A percentile compares a stretch with the other conserved stretches of the same genome.
These are phyloP conservation scores for Graphilbum fragrans DNA, from an alignment of 2,329 filamentous ascomycete species.

Conservation along the genomic window DNA sequence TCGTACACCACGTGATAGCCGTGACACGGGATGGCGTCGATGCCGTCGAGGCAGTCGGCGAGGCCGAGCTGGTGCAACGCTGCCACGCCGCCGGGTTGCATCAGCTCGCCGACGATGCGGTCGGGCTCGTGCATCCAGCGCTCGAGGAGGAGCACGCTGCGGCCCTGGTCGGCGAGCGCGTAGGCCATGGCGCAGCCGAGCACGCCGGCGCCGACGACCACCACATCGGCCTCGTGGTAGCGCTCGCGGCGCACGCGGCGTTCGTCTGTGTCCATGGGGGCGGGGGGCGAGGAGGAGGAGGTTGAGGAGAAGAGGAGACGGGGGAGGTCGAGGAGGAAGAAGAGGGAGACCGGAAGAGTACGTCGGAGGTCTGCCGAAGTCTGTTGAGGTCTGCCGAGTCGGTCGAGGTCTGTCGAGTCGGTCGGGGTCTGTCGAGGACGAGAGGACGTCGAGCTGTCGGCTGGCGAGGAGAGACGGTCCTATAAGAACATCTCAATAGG, in stretches of 20 bases:
- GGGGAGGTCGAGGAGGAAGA: too few relatives aligned
- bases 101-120: slow-evolving; percentile 86
- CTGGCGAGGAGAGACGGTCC: too few relatives aligned
- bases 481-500: too few relatives aligned
- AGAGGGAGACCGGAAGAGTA: too few relatives aligned
- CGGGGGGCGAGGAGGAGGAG: background rate
- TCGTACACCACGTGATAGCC: slow-evolving; percentile 86
- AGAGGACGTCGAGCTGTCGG: too few relatives aligned
- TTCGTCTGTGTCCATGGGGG: background rate
- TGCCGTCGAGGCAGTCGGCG: slow-evolving; percentile 69
- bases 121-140: slow-evolving; percentile 83
- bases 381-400: too few relatives aligned
- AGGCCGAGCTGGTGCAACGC: slow-evolving; percentile 74
- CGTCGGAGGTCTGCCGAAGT: too few relatives aligned
- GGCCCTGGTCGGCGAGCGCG: slow-evolving; percentile 75
- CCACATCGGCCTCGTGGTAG: slow-evolving; percentile 63
- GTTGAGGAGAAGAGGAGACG: too few relatives aligned
- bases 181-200: slow-evolving; percentile 80
- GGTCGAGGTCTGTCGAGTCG: too few relatives aligned
- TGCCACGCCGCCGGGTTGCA: slow-evolving; percentile 82
- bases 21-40: slow-evolving; percentile 71
- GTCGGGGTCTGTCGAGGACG: too few relatives aligned
- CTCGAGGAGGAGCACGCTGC: slow-evolving; percentile 84
- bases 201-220: slow-evolving; percentile 85
- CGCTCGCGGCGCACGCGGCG: slow-evolving; percentile 26